phyloP scores from a whole-genome alignment of 2,329 filamentous ascomycete genomes.

The Diatrype stigma region DNA sequence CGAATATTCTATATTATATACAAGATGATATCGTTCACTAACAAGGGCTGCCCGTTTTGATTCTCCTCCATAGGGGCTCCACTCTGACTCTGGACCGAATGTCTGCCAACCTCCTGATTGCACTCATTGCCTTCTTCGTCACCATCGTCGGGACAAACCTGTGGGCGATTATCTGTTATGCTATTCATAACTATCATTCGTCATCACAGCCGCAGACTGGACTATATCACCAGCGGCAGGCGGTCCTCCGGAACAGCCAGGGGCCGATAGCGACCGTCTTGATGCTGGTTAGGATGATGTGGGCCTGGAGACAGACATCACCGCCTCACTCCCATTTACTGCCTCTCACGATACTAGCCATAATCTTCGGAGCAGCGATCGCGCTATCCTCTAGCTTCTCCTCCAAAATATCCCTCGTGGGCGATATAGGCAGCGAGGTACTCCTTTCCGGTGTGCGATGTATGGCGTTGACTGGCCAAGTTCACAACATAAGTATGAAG shows the following conservation, averaged over 20 bases:
- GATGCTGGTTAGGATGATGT: slow-evolving; percentile 5
- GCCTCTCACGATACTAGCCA: too few relatives aligned
- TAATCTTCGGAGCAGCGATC: too few relatives aligned
- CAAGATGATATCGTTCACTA: too few relatives aligned
- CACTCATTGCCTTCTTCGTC: slow-evolving; percentile 30
- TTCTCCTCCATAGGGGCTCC: slow-evolving; percentile 12
- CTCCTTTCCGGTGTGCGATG: too few relatives aligned
- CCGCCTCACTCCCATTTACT: background rate
- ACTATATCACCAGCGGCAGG: slow-evolving; percentile 23
- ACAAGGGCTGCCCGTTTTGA: too few relatives aligned
- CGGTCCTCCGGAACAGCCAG: slow-evolving; percentile 15
- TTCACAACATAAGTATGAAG: too few relatives aligned
- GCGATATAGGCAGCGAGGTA: too few relatives aligned
- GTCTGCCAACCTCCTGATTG: slow-evolving; percentile 28
- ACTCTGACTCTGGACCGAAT: slow-evolving; percentile 27
- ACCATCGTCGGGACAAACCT: slow-evolving; percentile 14
- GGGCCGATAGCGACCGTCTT: slow-evolving; percentile 4
- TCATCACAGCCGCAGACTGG: slow-evolving; percentile 12
- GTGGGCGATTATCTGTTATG: slow-evolving; percentile 20
- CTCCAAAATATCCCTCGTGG: too few relatives aligned
- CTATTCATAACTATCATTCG: slow-evolving; percentile 14
- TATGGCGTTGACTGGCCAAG: too few relatives aligned
- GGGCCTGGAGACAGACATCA: slow-evolving; percentile 10
- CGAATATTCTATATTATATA: too few relatives aligned
- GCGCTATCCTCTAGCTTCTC: too few relatives aligned